phyloP scores from a whole-genome alignment of 305 asterid genomes.

The Striga hermonthica region DNA sequence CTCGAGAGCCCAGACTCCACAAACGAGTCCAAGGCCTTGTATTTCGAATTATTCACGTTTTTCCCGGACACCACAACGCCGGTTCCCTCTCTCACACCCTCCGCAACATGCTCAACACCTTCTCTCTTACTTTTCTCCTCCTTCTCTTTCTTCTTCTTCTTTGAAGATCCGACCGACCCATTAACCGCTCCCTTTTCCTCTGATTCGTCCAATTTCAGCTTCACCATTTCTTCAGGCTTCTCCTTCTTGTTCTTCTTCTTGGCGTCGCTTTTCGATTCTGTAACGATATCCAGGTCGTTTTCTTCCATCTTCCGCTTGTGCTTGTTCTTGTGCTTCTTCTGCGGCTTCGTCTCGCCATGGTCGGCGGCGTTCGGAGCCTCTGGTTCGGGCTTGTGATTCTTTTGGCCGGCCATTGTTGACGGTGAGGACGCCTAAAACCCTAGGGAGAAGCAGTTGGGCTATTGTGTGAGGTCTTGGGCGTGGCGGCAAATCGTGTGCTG shows the following conservation, averaged over 20 bases:
- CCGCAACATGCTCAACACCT: conserved; percentile 21
- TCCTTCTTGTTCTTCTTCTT: conserved; percentile 36
- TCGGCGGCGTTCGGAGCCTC: conserved; percentile 33
- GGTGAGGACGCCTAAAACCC: conserved; percentile 42
- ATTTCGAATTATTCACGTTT: conserved; percentile 58
- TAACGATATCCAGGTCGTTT: conserved; percentile 35
- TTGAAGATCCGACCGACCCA: conserved; percentile 32
- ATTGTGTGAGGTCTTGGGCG: conserved; percentile 39
- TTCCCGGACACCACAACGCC: conserved; percentile 80
- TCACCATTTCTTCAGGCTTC: conserved; percentile 34
- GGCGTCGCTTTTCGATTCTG: conserved; percentile 39
- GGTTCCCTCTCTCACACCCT: conserved; percentile 45
- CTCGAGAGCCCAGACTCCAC: conserved; percentile 60
- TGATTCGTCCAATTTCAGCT: conserved; percentile 26
- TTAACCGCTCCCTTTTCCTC: conserved; percentile 27
- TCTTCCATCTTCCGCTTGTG: conserved; percentile 58
- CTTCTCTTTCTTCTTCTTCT: conserved; percentile 30
- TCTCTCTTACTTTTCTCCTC: conserved; percentile 8
- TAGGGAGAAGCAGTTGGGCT: conserved; percentile 25
- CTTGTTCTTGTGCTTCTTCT: conserved; percentile 53
- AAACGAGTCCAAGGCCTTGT: conserved; percentile 61
- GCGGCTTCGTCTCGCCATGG: conserved; percentile 38
- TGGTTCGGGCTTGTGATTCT: conserved; percentile 32
- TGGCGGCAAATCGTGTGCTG: conserved; percentile 29
- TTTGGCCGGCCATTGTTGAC: conserved; percentile 41